Conservation (phyloP, 1,284 basidiomycete species). For the Ceratobasidium sp. region DNA sequence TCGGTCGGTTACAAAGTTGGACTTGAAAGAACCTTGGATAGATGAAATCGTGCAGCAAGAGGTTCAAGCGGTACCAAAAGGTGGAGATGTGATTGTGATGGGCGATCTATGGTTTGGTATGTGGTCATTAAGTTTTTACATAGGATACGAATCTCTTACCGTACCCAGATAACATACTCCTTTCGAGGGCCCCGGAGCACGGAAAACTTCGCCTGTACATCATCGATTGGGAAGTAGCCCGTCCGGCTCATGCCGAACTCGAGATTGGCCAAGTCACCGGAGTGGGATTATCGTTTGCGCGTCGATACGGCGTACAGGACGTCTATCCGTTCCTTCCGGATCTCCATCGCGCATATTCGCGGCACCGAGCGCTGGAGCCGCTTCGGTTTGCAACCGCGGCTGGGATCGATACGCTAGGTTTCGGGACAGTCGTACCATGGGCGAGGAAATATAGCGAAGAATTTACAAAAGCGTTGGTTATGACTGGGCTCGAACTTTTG, state of each 20-base stretch:
- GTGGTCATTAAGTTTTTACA: not conserved
- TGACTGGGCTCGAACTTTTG: conserved; percentile 3
- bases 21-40: not conserved
- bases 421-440: not conserved
- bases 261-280: conserved; percentile 8
- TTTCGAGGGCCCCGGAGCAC: conserved; percentile 1
- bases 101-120: conserved; percentile 2
- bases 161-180: not conserved
- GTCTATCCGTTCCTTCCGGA: not conserved
- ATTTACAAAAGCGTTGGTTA: not conserved
- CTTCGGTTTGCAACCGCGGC: too few relatives aligned
- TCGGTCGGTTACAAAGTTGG: conserved; percentile 6
- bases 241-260: not conserved
- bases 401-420: not conserved
- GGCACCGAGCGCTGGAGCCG: conserved; percentile 8
- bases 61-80: not conserved
- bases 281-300: conserved; percentile 3
- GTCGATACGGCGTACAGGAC: not conserved
- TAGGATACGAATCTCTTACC: not conserved
- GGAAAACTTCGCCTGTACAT: conserved; percentile 14
- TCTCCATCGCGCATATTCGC: not conserved
- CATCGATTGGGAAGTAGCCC: conserved; percentile 17
- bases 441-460: not conserved
- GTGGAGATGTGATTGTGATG: not conserved
- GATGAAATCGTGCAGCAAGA: not conserved